Base-by-base conservation (phyloP, 2,329 filamentous ascomycete species). In the Lithohypha guttulata region DNA sequence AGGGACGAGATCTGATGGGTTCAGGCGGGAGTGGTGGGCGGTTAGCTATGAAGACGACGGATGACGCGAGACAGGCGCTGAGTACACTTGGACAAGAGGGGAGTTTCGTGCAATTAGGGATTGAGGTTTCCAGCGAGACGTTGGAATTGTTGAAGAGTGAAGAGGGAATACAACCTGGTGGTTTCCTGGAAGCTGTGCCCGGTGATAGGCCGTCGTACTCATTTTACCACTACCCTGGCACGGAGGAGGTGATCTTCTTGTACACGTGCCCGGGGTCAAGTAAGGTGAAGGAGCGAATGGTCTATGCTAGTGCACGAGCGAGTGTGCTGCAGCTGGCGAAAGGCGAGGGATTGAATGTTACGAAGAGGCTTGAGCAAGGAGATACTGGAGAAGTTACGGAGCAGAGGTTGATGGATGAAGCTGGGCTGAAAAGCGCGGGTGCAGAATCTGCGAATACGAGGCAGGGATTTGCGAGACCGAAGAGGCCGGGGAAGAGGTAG, bases 221-320 rank as follows among this genome's bases (percentile, higher is more conserved):
- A 3, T 77, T 79, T 51, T 80, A 77, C 56, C 65, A 69, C 36
- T 68, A 75, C 46, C 60, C 63, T 4, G 59, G 62, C 22, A 62
- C 62, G 9, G 57, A 61, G 5, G 53, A 58, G 2, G 63, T 77
- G 9, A 57, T 79, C 15, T 80, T 79, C 57, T 70, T 79, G 42
- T 79, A 77, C 53, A 77, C 75, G 14, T 80, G 76, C 54, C 76
- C 76, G 9, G 65, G 68, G 0, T 63, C 54, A 9, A 73, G 71
- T 10, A 75, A 73, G 55, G 73, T 79, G 54, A 78, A 75, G 58
- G 74, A 79, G 56, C 65, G 75, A 40, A 79, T 80, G 76, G 51
- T 79, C 43, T 77, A 79, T 56, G 74, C 75, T 17, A 73, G 71
- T 39, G 71, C 68, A 42, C 66, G 74, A 50, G 62, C 63, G 19